Conservation (phyloP, 1,284 basidiomycete species). For the Boletellus deceptivus region DNA sequence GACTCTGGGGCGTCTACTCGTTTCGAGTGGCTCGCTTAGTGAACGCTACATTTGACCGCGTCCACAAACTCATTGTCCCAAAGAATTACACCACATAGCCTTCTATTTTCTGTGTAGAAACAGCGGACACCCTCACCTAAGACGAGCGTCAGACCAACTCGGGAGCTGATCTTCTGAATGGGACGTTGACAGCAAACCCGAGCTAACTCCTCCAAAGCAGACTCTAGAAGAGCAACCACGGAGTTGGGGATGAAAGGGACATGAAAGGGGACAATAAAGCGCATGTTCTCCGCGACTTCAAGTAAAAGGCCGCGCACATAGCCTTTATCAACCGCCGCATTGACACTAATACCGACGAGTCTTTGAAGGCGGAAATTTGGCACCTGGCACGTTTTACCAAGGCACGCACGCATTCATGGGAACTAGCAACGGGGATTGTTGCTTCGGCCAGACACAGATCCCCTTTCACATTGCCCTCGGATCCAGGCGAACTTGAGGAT, state of each 20-base stretch:
- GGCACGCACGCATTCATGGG: no score
- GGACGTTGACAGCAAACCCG: no score
- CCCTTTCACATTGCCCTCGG: no score
- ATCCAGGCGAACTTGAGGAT: no score
- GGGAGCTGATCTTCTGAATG: no score
- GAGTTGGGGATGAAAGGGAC: constrained; percentile 8
- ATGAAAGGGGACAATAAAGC: constrained; percentile 3
- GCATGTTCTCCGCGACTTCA: background rate
- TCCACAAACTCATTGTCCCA: constrained; percentile 6
- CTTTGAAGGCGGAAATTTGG: no score
- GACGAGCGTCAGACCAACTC: background rate
- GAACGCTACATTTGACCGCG: background rate
- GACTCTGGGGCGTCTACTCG: background rate
- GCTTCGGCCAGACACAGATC: no score
- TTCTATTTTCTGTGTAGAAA: constrained; percentile 7
- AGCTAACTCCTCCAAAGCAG: background rate
- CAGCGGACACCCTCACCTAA: background rate
- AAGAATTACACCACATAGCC: background rate
- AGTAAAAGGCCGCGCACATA: background rate
- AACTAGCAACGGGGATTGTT: no score
- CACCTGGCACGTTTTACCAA: no score
- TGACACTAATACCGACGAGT: no score
- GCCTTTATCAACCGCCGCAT: background rate
- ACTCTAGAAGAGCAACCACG: background rate
- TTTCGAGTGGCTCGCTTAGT: constrained; percentile 1